Evolutionary conservation across 371 early-diverging fungal genomes (phyloP).

Genomic region (Quaeritorhiza haematococci): DNA sequence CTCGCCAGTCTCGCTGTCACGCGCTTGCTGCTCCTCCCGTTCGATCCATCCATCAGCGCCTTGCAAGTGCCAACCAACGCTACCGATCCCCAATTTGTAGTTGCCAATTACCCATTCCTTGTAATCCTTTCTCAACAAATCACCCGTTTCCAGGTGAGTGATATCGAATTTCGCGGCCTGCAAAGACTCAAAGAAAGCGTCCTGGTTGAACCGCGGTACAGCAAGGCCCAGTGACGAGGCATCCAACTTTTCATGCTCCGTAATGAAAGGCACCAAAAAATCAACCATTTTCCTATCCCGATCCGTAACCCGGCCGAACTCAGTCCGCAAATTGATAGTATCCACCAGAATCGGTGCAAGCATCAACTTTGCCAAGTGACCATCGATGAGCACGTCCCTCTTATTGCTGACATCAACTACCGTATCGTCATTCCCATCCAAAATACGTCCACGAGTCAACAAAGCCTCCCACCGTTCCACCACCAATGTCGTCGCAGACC

Average conservation of each 20-base stretch:
- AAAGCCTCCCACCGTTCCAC: slow-evolving; percentile 14
- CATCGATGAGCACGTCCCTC: slow-evolving; percentile 11
- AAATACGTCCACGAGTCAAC: no score
- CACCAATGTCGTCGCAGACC: slow-evolving; percentile 61
- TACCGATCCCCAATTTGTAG: slow-evolving; percentile 54
- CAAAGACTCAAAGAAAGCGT: slow-evolving; percentile 40
- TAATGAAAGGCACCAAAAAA: slow-evolving; percentile 14
- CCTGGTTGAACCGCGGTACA: no score
- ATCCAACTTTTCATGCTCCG: background rate
- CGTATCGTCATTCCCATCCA: background rate
- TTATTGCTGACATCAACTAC: no score
- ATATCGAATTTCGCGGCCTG: slow-evolving; percentile 54
- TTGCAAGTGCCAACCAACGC: slow-evolving; percentile 52
- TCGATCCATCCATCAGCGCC: slow-evolving; percentile 35
- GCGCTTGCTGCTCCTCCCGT: slow-evolving; percentile 18
- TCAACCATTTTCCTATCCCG: slow-evolving; percentile 47
- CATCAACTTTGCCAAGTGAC: slow-evolving; percentile 39
- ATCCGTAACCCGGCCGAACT: slow-evolving; percentile 47
- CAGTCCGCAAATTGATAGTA: slow-evolving; percentile 56
- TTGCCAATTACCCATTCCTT: slow-evolving; percentile 51
- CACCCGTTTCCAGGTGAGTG: slow-evolving; percentile 40
- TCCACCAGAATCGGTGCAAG: slow-evolving; percentile 68
- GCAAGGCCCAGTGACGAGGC: slow-evolving; percentile 8
- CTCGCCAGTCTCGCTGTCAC: slow-evolving; percentile 28
- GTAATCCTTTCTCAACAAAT: slow-evolving; percentile 73